A percentile compares a stretch with the other conserved stretches of the same genome.
These are phyloP conservation scores for Biscogniauxia mediterranea DNA, from an alignment of 2,329 filamentous ascomycete species.

Conservation along the genomic window DNA sequence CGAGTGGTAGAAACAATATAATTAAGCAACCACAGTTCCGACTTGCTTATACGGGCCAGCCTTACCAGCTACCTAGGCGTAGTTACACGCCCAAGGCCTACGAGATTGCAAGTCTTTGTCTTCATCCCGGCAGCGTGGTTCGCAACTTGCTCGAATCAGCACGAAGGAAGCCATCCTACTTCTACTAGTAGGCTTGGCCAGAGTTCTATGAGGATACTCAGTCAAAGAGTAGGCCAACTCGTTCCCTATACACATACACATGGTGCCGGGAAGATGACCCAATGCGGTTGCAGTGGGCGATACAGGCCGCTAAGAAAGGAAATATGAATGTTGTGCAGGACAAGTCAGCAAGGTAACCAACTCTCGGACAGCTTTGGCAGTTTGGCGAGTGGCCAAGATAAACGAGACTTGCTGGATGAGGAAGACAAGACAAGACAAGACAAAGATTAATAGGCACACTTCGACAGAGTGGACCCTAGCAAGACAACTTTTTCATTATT, in stretches of 20 bases:
- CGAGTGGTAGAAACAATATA: neutral
- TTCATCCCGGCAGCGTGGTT: too few species aligned
- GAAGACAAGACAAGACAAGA: neutral
- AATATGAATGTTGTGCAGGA: neutral
- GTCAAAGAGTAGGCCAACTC: neutral
- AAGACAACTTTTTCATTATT: neutral
- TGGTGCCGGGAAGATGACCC: neutral
- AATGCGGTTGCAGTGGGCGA: neutral
- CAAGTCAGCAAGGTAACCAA: conserved; percentile 8
- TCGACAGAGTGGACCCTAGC: neutral
- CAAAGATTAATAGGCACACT: conserved; percentile 4
- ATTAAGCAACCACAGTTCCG: neutral
- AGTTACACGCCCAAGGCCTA: neutral
- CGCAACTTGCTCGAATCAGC: neutral
- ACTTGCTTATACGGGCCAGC: neutral
- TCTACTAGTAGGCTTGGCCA: neutral
- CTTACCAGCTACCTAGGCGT: neutral
- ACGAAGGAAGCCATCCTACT: neutral
- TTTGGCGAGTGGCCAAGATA: neutral
- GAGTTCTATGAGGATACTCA: neutral
- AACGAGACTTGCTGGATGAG: neutral
- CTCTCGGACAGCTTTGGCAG: conserved; percentile 6
- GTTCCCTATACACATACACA: neutral
- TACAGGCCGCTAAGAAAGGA: neutral
- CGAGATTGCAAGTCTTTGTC: neutral